Conservation (phyloP, 2,329 filamentous ascomycete genomes). For the Aspergillus brasiliensis region DNA sequence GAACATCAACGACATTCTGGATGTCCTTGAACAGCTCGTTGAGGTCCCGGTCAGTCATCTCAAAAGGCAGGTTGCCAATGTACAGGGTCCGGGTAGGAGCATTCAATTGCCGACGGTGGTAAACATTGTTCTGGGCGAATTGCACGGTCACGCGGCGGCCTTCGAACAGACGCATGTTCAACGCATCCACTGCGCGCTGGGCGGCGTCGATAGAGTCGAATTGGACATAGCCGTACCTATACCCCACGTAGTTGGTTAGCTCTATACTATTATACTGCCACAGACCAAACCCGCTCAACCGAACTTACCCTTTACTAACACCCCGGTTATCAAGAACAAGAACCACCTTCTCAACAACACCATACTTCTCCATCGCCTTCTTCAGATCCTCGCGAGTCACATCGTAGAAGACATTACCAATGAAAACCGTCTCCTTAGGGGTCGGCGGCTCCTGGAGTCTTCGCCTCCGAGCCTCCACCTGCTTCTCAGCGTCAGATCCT, state of each 20-base stretch:
- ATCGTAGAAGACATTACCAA: slow-evolving; percentile 72
- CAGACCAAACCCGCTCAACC: no score
- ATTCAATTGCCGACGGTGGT: slow-evolving; percentile 27
- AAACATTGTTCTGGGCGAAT: slow-evolving; percentile 49
- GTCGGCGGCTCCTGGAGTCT: slow-evolving; percentile 10
- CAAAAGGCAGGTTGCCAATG: slow-evolving; percentile 83
- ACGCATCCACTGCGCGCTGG: slow-evolving; percentile 56
- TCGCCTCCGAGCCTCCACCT: no score
- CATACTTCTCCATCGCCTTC: slow-evolving; percentile 61
- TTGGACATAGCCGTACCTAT: slow-evolving; percentile 67
- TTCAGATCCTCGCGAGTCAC: slow-evolving; percentile 63
- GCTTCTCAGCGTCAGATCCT: no score
- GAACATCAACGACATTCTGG: slow-evolving; percentile 70
- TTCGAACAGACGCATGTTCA: slow-evolving; percentile 63
- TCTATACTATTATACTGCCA: no score
- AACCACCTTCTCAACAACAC: slow-evolving; percentile 54
- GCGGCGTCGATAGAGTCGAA: slow-evolving; percentile 59
- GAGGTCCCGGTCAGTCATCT: slow-evolving; percentile 80
- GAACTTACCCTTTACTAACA: slow-evolving; percentile 67
- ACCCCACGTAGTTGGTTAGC: slow-evolving; percentile 9
- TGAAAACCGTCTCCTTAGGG: slow-evolving; percentile 58
- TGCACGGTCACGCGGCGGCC: slow-evolving; percentile 67
- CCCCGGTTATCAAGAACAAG: slow-evolving; percentile 65
- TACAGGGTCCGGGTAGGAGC: slow-evolving; percentile 69
- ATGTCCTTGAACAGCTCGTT: slow-evolving; percentile 75